Percentiles rank a stretch among this genome's conserved stretches.
phyloP scores from a whole-genome alignment of 495 filamentous ascomycete genomes.

The Amphirosellinia nigrospora region DNA sequence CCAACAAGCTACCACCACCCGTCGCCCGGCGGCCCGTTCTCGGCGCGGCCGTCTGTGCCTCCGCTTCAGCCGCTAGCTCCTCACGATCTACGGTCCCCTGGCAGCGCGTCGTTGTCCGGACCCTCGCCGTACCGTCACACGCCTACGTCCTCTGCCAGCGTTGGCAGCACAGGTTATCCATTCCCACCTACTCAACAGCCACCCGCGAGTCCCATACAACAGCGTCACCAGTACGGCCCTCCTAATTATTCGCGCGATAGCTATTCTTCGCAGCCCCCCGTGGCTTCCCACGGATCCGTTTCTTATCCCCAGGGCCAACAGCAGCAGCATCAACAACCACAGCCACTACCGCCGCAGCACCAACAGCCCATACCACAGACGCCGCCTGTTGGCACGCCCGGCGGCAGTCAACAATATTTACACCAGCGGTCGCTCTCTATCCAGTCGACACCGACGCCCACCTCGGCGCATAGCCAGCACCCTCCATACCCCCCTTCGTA shows the following conservation, averaged over 20 bases:
- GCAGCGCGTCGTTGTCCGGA: constrained; percentile 48
- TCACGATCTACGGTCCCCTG: constrained; percentile 60
- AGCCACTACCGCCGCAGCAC: constrained; percentile 34
- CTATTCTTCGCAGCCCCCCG: constrained; percentile 50
- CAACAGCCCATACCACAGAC: constrained; percentile 55
- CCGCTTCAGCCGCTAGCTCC: constrained; percentile 56
- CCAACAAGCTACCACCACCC: constrained; percentile 49
- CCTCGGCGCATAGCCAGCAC: constrained; percentile 61
- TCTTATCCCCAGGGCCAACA: constrained; percentile 51
- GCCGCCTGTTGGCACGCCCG: constrained; percentile 54
- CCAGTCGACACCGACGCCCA: constrained; percentile 62
- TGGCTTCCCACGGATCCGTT: constrained; percentile 43
- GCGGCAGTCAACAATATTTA: constrained; percentile 49
- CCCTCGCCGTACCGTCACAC: constrained; percentile 62
- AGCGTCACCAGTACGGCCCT: constrained; percentile 55
- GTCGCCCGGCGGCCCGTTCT: constrained; percentile 44
- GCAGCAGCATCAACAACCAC: constrained; percentile 36
- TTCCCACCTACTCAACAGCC: constrained; percentile 60
- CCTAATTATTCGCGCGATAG: constrained; percentile 51
- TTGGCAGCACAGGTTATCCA: constrained; percentile 56
- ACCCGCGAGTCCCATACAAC: constrained; percentile 57
- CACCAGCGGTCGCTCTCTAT: constrained; percentile 55
- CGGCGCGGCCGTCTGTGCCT: constrained; percentile 53
- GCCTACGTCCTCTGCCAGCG: constrained; percentile 51
- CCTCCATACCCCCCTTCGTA: constrained; percentile 55